Base-by-base conservation (phyloP, 2,329 filamentous ascomycete species). In the Hypoxylon sp. region DNA sequence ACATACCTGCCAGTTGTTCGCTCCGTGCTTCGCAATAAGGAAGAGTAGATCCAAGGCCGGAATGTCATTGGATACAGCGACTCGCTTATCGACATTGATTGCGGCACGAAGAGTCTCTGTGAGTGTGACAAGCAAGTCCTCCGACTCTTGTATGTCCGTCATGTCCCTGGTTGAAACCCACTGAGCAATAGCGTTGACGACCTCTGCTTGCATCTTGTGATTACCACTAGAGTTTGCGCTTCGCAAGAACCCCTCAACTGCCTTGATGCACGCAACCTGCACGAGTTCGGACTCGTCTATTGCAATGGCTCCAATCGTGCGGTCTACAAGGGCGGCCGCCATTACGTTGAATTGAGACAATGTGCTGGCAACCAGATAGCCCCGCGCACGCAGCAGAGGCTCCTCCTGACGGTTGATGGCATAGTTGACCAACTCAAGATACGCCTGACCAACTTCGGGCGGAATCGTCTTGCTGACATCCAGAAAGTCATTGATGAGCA, bases 71-170 rank as follows among this genome's bases (percentile, higher is more conserved):
- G 89, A 87, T 20, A 97, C 84, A 20, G 91, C 89, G 55, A 95
- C 87, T 15, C 84, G 84, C 2, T 91, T 87, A 71, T 97, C 90
- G 56, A 97, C 85, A 70, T 90, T 84, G 71, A 98, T 95, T 26
- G 91, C 90, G 70, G 93, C 89, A 53, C 93, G 87, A 3, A 98
- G 82, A 0, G 94, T 91, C 78, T 97, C 93, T 5, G 94, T 91
- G 30, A 99, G 82, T 0, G 94, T 94, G 13, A 97, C 92, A 69
- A 97, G 88, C 56, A 98, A 86, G 76, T 99, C 95, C 70, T 98
- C 94, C 10, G 92, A 91, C 66, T 97, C 94, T 56, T 91, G 89
- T 49, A 97, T 85, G 17, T 97, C 94, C 54, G 86, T 87, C 50
- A 95, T 83, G 72, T 97, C 93, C 75, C 94, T 93, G 15, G 85